These are phyloP conservation scores for Debaryomyces hansenii DNA, from an alignment of 805 yeast genomes.

Conservation along the genomic window DNA sequence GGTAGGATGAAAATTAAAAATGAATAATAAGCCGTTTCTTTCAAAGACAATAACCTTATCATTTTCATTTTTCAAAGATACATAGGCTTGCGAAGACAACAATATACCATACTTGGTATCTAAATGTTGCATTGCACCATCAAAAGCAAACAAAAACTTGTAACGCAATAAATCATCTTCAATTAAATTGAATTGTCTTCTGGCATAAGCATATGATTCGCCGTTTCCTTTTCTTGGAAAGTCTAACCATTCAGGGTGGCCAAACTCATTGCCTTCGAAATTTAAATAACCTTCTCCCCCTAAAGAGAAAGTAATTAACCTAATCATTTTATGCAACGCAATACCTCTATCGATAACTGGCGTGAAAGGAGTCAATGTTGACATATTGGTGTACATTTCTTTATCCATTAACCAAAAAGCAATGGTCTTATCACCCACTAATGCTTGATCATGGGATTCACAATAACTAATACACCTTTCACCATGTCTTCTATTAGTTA, in stretches of 20 bases:
- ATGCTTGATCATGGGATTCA: conserved; percentile 96
- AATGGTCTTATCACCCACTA: conserved; percentile 93
- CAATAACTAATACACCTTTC: conserved; percentile 91
- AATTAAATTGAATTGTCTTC: conserved; percentile 89
- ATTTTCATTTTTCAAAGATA: conserved; percentile 82
- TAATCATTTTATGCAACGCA: conserved; percentile 85
- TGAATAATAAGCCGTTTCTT: conserved; percentile 78
- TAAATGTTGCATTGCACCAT: conserved; percentile 75
- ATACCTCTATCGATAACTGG: conserved; percentile 86
- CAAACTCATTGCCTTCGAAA: conserved; percentile 97
- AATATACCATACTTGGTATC: conserved; percentile 76
- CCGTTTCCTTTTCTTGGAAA: conserved; percentile 90
- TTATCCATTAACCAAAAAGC: conserved; percentile 99
- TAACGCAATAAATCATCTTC: conserved; percentile 81
- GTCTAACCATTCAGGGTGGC: conserved; percentile 99
- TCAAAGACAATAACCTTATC: conserved; percentile 91
- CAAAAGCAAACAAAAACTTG: conserved; percentile 77
- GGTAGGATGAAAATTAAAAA: conserved; percentile 89
- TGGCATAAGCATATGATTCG: conserved; percentile 88
- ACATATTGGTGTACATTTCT: conserved; percentile 97
- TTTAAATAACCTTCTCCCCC: conserved; percentile 97
- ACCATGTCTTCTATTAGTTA: conserved; percentile 83
- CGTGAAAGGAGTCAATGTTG: conserved; percentile 67
- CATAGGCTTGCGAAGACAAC: conserved; percentile 67
- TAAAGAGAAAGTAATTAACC: conserved; percentile 82